Evolutionary conservation across 2,329 filamentous ascomycete genomes (phyloP), one percentile per base, ranked within the genome.

Genomic region (Xylaria sp.): DNA sequence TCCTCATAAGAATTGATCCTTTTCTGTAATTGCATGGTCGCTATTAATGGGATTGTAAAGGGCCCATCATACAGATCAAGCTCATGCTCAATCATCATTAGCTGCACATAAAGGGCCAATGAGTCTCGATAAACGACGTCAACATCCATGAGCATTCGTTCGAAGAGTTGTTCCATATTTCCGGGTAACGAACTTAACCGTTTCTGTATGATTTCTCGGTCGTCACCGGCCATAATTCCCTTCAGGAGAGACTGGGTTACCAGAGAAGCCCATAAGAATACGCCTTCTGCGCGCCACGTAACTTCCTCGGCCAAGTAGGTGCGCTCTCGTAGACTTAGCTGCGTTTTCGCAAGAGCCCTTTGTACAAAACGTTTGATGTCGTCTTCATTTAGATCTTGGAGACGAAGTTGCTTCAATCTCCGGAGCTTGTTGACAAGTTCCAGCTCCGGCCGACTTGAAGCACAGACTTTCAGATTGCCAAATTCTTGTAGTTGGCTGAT

Each of bases 1-100:
- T 67, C 36, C 36, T 65, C 60, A 31, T 70, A 67, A 2, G 56
- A 58, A n/a, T 59, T 36, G 4, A 63, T 56, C 1, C 1, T 15
- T 11, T 46, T 20, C 0, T 44, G 20, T 10, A 54, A 20, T 15
- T 40, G 59, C 2, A 31, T 1, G 11, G 10, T 49, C 7, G 62
- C 42, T 49, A 68, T 53, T 28, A 11, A 20, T 20, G 42, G 3
- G 9, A 40, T 15, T 40, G 36, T 4, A 40, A 40, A 40, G 1
- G 11, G 11, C 4, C 5, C 3, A 15, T 23, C 2, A 23, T 23
- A 1, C 23, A 13, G 36, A 40, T 40, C 0, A n/a, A 44, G n/a
- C 42, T 44, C 13, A 0, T 7, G 26, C 26, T 51, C 4, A 36
- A 20, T 7, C 20, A 49, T 44, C 33, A 7, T 6, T 28, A 51